A percentile compares a stretch with the other conserved stretches of the same genome.
Evolutionary conservation across 176 grass and related monocot species (phyloP).

Genomic region (Panicum miliaceum): DNA sequence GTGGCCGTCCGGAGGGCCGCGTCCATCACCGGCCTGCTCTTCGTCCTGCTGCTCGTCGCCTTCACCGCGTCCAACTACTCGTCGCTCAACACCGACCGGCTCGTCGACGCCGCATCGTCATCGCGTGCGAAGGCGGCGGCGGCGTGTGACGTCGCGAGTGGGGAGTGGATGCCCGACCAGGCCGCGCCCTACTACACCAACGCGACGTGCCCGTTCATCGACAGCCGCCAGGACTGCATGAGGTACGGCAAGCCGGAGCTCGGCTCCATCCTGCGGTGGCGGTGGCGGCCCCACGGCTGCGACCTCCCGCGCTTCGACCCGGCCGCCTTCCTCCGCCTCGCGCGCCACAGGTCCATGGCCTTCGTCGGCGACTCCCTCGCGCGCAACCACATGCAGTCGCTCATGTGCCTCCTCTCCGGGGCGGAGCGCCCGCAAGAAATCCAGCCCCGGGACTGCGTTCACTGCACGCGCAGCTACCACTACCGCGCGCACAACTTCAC

Average conservation of each 20-base stretch:
- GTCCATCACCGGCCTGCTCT: slow-evolving; percentile 42
- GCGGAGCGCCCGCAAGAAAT: slow-evolving; percentile 48
- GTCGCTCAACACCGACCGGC: slow-evolving; percentile 20
- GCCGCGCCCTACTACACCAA: slow-evolving; percentile 69
- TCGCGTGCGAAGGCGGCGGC: neutral
- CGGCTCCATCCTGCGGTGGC: slow-evolving; percentile 58
- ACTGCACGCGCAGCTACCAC: slow-evolving; percentile 61
- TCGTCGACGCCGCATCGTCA: neutral
- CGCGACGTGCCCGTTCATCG: slow-evolving; percentile 61
- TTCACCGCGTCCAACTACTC: slow-evolving; percentile 49
- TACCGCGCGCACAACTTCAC: slow-evolving; percentile 56
- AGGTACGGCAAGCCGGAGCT: slow-evolving; percentile 63
- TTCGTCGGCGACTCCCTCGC: slow-evolving; percentile 77
- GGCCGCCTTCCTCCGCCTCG: slow-evolving; percentile 52
- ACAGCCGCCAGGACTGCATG: slow-evolving; percentile 74
- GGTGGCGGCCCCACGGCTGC: slow-evolving; percentile 64
- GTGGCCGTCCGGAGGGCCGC: slow-evolving; percentile 21
- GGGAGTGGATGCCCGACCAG: slow-evolving; percentile 52
- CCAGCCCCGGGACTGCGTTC: slow-evolving; percentile 46
- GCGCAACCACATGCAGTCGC: slow-evolving; percentile 72
- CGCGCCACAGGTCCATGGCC: slow-evolving; percentile 59
- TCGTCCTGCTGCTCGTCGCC: slow-evolving; percentile 38
- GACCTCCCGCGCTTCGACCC: slow-evolving; percentile 68
- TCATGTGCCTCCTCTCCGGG: slow-evolving; percentile 66
- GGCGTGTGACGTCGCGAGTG: slow-evolving; percentile 48